Evolutionary conservation across 352 stramenopile genomes (phyloP), one percentile per base, ranked within the genome.

Genomic region (Globisporangium acanthophoron): DNA sequence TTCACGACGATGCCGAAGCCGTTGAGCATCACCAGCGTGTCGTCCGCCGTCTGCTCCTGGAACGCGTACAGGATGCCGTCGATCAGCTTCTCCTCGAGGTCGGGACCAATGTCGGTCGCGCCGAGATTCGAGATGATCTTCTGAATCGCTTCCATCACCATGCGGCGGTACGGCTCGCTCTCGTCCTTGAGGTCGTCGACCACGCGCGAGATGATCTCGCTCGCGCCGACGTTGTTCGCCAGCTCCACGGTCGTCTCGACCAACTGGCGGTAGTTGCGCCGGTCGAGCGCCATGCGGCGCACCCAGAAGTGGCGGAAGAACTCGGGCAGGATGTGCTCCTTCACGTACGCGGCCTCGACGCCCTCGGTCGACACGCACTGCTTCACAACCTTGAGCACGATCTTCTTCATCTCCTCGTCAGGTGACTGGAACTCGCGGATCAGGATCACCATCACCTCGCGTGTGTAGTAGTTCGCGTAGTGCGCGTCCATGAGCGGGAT

Each of bases 261-360:
- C 4, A 99, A 78, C 71, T 99, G 96, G 12, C 97, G 97, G 71
- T 99, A 98, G 76, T 99, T 99, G 46, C 97, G 82, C 27, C 94
- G 74, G 70, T 99, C 97, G 29, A 99, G 74, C 4, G 97, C 97
- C 94, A 99, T 99, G 20, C 97, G 79, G 5, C 97, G 87, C 50
- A 99, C 97, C 97, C 97, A 99, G 69, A 99, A 99, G 65, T 98
- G 97, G 5, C 85, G 70, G 78, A 99, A 99, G 72, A 99, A 99
- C 60, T 99, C 96, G 4, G 97, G 97, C 29, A 99, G 66, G 52
- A 99, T 98, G 48, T 98, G 90, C 59, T 98, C 96, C 53, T 97
- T 96, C 35, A 99, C 96, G 70, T 99, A 99, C 0, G 96, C 79
- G 5, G 96, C 87, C 58, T 99, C 94, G n/a, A 99, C 97, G 58